phyloP scores from a whole-genome alignment of 2,329 filamentous ascomycete genomes.

The Alternaria sp. region DNA sequence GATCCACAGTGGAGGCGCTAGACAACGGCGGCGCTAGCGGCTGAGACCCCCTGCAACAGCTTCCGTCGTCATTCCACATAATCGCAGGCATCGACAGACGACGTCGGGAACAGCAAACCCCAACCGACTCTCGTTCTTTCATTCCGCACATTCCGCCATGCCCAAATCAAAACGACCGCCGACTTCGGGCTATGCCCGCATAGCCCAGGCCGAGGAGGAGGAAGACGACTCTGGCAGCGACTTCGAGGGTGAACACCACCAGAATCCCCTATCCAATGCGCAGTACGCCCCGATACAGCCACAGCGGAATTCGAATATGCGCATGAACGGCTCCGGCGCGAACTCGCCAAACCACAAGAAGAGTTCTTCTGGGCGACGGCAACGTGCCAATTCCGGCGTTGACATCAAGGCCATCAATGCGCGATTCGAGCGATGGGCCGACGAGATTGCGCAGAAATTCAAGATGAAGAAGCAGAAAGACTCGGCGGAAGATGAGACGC shows the following conservation, averaged over 20 bases:
- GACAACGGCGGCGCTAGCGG: constrained; percentile 21
- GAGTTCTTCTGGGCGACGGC: constrained; percentile 53
- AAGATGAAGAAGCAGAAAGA: constrained; percentile 83
- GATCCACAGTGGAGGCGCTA: constrained; percentile 14
- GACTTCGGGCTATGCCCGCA: constrained; percentile 61
- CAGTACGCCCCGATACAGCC: constrained; percentile 60
- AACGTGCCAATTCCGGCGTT: constrained; percentile 84
- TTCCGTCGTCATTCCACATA: constrained; percentile 38
- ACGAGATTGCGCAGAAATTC: constrained; percentile 97
- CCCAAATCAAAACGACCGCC: constrained; percentile 50
- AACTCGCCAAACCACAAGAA: constrained; percentile 44
- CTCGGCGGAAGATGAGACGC: constrained; percentile 76
- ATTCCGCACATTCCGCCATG: constrained; percentile 31
- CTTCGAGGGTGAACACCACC: constrained; percentile 52
- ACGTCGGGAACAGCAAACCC: constrained; percentile 18
- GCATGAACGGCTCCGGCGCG: constrained; percentile 47
- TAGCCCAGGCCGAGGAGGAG: constrained; percentile 63
- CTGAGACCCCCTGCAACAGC: constrained; percentile 29
- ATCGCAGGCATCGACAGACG: constrained; percentile 21
- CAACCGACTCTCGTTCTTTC: constrained; percentile 13
- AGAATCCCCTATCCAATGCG: constrained; percentile 48
- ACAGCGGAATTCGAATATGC: constrained; percentile 56
- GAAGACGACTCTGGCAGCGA: constrained; percentile 53
- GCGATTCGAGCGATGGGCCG: constrained; percentile 92
- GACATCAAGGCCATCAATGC: constrained; percentile 99